Conservation (phyloP, 306 rosid species). For the Inga laurina region DNA sequence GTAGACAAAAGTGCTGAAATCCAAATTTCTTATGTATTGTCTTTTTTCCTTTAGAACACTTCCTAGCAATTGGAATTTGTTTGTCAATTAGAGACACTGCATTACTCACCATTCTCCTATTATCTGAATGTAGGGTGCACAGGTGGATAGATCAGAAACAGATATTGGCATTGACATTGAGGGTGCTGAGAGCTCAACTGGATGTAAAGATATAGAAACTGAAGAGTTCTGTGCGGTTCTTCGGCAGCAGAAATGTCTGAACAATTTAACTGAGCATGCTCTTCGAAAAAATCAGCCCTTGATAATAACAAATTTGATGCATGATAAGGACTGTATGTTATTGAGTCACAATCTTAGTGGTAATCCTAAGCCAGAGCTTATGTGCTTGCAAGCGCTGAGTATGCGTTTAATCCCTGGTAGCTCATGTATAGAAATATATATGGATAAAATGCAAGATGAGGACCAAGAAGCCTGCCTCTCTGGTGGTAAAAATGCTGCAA, state of each 20-base stretch:
- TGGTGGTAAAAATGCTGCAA: slow-evolving; percentile 44
- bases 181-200: slow-evolving; percentile 52
- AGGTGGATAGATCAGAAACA: slow-evolving; percentile 57
- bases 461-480: slow-evolving; percentile 50
- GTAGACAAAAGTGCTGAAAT: not conserved
- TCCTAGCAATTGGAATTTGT: slow-evolving; percentile 10
- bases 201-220: slow-evolving; percentile 48
- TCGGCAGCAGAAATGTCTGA: slow-evolving; percentile 70
- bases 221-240: slow-evolving; percentile 65
- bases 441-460: slow-evolving; percentile 50
- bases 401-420: slow-evolving; percentile 63
- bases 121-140: slow-evolving; percentile 71
- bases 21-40: not conserved
- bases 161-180: slow-evolving; percentile 37
- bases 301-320: slow-evolving; percentile 67
- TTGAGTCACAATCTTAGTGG: slow-evolving; percentile 52
- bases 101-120: slow-evolving; percentile 5
- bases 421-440: slow-evolving; percentile 52
- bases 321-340: slow-evolving; percentile 53
- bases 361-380: slow-evolving; percentile 68
- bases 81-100: not conserved
- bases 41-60: not conserved
- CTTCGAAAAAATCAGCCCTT: slow-evolving; percentile 85
- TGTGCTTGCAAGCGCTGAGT: slow-evolving; percentile 81
- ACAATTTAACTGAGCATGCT: slow-evolving; percentile 79